Conservation (phyloP, 2,329 filamentous ascomycete species). For the Apiospora pterosperma region DNA sequence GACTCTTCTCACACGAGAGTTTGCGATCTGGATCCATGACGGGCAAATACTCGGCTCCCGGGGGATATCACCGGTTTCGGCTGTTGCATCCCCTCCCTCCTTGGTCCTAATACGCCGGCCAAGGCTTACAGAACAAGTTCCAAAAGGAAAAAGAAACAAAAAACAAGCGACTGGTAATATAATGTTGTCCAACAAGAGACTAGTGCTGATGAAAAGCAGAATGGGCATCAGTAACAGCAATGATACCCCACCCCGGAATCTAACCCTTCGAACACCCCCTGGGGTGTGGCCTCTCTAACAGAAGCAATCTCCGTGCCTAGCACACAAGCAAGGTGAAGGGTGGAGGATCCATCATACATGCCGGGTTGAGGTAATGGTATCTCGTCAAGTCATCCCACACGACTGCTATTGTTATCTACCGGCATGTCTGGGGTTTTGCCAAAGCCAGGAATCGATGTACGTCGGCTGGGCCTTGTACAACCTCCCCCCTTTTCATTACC, state of each 20-base stretch:
- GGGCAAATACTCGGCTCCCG: not conserved
- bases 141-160: not conserved
- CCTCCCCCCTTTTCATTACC: not conserved
- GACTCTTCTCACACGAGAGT: not conserved
- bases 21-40: not conserved
- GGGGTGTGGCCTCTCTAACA: not conserved
- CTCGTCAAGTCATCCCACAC: not conserved
- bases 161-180: not conserved
- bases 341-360: not conserved
- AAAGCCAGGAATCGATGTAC: not conserved
- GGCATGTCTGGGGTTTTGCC: not conserved
- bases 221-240: not conserved
- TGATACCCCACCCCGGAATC: too few species aligned
- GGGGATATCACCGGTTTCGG: not conserved
- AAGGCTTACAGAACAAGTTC: not conserved
- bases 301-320: not conserved
- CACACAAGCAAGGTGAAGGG: not conserved
- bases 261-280: not conserved
- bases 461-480: not conserved
- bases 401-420: not conserved
- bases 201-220: not conserved
- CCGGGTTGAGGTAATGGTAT: not conserved
- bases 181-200: not conserved
- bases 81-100: not conserved
- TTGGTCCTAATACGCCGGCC: not conserved